Conservation (phyloP, 1,284 basidiomycete species). For the Cutaneotrichosporon cavernicola region DNA sequence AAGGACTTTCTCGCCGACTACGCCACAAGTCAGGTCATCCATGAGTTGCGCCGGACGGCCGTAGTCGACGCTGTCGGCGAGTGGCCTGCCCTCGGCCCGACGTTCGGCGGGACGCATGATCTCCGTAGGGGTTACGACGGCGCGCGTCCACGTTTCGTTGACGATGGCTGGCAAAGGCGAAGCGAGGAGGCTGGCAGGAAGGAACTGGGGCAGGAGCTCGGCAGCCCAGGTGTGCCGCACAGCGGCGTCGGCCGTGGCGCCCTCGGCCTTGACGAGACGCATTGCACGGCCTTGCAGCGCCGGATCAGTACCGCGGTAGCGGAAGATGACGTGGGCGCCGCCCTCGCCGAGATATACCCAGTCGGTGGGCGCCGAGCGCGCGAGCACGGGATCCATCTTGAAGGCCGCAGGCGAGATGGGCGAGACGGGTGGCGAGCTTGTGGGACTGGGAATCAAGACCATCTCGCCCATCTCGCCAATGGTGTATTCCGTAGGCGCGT, state of each 20-base stretch:
- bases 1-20: conserved; percentile 46
- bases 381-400: conserved; percentile 6
- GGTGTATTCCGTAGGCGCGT: conserved; percentile 36
- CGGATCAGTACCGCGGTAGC: conserved; percentile 63
- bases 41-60: conserved; percentile 63
- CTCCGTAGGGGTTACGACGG: conserved; percentile 58
- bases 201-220: conserved; percentile 52
- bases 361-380: conserved; percentile 54
- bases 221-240: conserved; percentile 33
- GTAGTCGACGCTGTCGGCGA: conserved; percentile 55
- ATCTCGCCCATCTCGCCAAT: conserved; percentile 39
- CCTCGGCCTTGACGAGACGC: conserved; percentile 48
- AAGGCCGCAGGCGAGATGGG: neutral
- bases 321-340: conserved; percentile 82
- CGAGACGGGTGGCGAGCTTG: conserved; percentile 2
- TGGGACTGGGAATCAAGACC: conserved; percentile 27
- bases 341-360: conserved; percentile 88
- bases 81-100: conserved; percentile 56
- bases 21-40: conserved; percentile 57
- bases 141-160: conserved; percentile 62
- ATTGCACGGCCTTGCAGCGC: conserved; percentile 66
- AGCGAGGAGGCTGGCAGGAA: conserved; percentile 63
- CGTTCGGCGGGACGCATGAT: conserved; percentile 60
- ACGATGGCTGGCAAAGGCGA: conserved; percentile 60
- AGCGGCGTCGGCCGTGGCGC: conserved; percentile 5